Percentiles rank a stretch among this genome's conserved stretches.
These are phyloP conservation scores for Blastobotrys terrestris DNA, from an alignment of 805 yeast genomes.

Conservation along the genomic window DNA sequence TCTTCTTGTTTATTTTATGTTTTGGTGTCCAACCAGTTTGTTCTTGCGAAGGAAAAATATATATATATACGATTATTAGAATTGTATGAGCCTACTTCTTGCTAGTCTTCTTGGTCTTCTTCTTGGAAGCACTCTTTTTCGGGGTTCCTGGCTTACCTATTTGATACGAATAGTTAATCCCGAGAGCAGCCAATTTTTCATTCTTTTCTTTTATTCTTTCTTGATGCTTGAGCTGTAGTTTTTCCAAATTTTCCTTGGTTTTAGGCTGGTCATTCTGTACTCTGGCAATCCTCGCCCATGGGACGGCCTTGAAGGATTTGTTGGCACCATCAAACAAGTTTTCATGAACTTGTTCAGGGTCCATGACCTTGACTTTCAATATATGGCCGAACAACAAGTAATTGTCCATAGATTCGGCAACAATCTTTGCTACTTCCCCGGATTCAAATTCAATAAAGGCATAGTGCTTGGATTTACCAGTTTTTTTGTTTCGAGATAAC, in stretches of 20 bases:
- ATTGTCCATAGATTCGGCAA: constrained; percentile 94
- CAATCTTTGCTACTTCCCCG: constrained; percentile 73
- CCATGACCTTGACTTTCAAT: constrained; percentile 60
- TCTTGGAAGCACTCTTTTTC: constrained; percentile 8
- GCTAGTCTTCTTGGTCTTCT: constrained; percentile 9
- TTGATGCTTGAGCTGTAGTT: constrained; percentile 43
- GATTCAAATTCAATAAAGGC: constrained; percentile 82
- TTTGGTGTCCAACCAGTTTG: no score
- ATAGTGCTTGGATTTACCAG: constrained; percentile 87
- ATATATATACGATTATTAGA: no score
- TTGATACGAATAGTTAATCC: constrained; percentile 44
- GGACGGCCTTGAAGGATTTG: constrained; percentile 49
- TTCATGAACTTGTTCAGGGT: constrained; percentile 33
- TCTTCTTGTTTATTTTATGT: no score
- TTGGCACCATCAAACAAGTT: constrained; percentile 55
- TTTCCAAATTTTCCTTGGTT: constrained; percentile 50
- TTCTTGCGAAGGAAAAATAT: background rate
- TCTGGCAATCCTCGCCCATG: constrained; percentile 51
- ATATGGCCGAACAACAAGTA: constrained; percentile 84
- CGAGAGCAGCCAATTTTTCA: constrained; percentile 46
- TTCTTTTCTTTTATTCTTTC: constrained; percentile 40
- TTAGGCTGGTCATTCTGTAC: constrained; percentile 52
- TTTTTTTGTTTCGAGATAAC: constrained; percentile 80
- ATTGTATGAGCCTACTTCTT: constrained; percentile 8
- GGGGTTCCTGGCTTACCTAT: constrained; percentile 4